These are phyloP conservation scores for Teratosphaeria destructans DNA, from an alignment of 2,329 filamentous ascomycete genomes.

Conservation along the genomic window DNA sequence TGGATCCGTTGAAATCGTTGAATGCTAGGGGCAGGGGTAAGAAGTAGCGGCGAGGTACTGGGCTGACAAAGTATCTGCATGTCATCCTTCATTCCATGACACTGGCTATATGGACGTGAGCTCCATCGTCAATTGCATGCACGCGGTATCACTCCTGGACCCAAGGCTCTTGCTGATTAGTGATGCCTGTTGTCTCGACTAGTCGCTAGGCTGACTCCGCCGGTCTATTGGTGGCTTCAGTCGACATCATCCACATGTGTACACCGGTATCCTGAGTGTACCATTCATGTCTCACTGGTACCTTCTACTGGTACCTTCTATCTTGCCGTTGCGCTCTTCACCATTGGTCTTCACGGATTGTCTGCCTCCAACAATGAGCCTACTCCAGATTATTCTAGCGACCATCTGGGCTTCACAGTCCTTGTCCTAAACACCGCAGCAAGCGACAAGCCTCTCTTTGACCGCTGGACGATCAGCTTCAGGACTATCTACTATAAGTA, in stretches of 20 bases:
- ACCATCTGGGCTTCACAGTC: background rate
- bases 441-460: background rate
- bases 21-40: conserved; percentile 39
- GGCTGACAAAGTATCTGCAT: no score
- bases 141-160: no score
- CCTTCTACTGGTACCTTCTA: background rate
- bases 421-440: background rate
- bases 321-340: background rate
- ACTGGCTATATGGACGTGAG: no score
- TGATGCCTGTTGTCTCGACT: no score
- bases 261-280: background rate
- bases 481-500: background rate
- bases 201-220: no score
- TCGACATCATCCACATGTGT: background rate
- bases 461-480: background rate
- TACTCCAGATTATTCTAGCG: background rate
- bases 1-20: conserved; percentile 83
- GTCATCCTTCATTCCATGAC: no score
- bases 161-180: no score
- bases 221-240: no score
- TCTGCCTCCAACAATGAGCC: background rate
- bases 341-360: background rate
- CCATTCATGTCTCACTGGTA: background rate
- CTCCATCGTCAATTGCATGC: no score
- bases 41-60: conserved; percentile 12